Percentiles rank a stretch among this genome's conserved stretches.
These are phyloP conservation scores for Scheffersomyces insectosa DNA, from an alignment of 1,139 yeast genomes.

Conservation along the genomic window DNA sequence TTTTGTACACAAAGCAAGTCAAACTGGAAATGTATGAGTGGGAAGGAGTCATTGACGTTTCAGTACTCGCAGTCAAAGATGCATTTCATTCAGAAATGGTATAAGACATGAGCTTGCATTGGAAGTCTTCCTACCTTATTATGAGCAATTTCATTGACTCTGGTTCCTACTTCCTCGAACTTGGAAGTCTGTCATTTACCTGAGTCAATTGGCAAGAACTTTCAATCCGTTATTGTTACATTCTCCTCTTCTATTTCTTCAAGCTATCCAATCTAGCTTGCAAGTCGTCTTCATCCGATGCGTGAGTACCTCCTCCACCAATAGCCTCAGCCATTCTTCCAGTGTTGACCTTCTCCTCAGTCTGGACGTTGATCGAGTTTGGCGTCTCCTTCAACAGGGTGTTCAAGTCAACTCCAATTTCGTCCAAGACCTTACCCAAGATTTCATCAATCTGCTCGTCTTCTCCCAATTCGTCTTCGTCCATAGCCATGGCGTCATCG, in stretches of 20 bases:
- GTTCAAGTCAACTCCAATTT: slow-evolving; percentile 88
- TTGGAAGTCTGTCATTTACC: no score
- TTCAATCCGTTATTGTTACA: no score
- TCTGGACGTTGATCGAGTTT: slow-evolving; percentile 39
- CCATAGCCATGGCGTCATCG: slow-evolving; percentile 90
- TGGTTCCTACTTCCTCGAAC: no score
- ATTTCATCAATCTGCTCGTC: slow-evolving; percentile 94
- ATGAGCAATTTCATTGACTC: no score
- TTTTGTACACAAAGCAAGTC: no score
- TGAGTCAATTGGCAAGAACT: no score
- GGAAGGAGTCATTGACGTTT: no score
- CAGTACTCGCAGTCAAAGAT: no score
- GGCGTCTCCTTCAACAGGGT: slow-evolving; percentile 71
- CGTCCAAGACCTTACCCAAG: slow-evolving; percentile 88
- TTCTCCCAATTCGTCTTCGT: slow-evolving; percentile 63
- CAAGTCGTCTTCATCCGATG: slow-evolving; percentile 70
- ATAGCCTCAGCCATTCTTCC: slow-evolving; percentile 53
- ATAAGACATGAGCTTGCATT: no score
- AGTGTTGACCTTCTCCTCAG: slow-evolving; percentile 25
- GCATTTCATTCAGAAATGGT: no score
- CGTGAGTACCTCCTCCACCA: slow-evolving; percentile 36
- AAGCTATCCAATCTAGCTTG: slow-evolving; percentile 87
- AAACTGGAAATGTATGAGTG: no score
- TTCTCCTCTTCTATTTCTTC: slow-evolving; percentile 45
- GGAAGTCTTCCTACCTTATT: no score